phyloP scores from a whole-genome alignment of 2,329 filamentous ascomycete species.

The Cladosporium colombiae region DNA sequence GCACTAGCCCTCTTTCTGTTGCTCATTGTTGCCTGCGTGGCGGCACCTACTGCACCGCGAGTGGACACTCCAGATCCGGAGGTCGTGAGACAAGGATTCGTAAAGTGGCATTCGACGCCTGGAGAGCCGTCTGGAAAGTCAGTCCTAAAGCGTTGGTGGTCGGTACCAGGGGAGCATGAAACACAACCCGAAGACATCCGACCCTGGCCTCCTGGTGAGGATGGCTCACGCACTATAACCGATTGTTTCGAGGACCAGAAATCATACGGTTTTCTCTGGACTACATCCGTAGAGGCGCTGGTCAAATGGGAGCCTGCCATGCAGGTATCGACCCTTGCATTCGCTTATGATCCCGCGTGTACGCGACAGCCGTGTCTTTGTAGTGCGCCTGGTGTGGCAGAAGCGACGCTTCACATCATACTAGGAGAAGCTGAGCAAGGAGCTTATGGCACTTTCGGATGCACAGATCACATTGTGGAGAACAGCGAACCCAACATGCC shows the following conservation, averaged over 20 bases:
- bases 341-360: neutral
- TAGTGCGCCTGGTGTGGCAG: neutral
- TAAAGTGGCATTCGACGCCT: neutral
- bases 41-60: neutral
- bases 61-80: neutral
- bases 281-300: neutral
- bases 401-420: neutral
- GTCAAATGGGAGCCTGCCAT: neutral
- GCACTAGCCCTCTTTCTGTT: neutral
- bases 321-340: neutral
- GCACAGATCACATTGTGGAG: neutral
- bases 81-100: neutral
- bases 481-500: neutral
- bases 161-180: neutral
- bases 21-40: neutral
- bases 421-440: too few species aligned
- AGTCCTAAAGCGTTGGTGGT: neutral
- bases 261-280: neutral
- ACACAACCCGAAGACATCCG: neutral
- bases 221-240: neutral
- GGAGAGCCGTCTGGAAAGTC: neutral
- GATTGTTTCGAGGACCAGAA: neutral
- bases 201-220: neutral
- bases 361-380: neutral
- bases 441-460: too few species aligned